These are phyloP conservation scores for Cercis canadensis DNA, from an alignment of 306 rosid genomes.

Conservation along the genomic window DNA sequence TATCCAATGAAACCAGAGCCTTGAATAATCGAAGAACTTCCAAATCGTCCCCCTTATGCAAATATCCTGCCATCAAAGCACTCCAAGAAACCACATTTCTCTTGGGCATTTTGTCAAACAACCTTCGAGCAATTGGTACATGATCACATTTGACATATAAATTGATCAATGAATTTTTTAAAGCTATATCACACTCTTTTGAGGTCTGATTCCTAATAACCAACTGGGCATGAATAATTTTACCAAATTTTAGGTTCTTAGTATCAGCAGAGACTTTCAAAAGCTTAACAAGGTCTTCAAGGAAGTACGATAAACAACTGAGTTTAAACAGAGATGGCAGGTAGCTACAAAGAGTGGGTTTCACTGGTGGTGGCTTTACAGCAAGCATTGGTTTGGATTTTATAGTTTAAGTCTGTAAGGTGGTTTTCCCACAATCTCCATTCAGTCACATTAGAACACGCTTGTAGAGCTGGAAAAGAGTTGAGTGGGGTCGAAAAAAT, in stretches of 20 bases:
- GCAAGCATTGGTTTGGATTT: constrained; percentile 22
- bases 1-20: constrained; percentile 22
- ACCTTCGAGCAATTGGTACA: constrained; percentile 27
- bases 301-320: neutral
- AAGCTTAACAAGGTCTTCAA: constrained; percentile 41
- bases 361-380: neutral
- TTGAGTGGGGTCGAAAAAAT: no score
- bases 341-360: neutral
- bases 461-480: no score
- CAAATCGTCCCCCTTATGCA: constrained; percentile 36
- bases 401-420: neutral
- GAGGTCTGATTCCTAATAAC: neutral
- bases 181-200: neutral
- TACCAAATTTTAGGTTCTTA: constrained; percentile 34
- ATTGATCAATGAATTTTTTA: constrained; percentile 36
- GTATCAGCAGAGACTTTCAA: constrained; percentile 39
- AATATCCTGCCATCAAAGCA: constrained; percentile 46
- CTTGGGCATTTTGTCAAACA: constrained; percentile 28
- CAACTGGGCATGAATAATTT: constrained; percentile 42
- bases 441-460: no score
- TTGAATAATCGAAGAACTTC: constrained; percentile 46
- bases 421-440: neutral
- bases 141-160: constrained; percentile 39
- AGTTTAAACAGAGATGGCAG: neutral
- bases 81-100: constrained; percentile 49